A percentile compares a stretch with the other conserved stretches of the same genome.
Conservation (phyloP, 176 grass and related monocot genomes). For the Coix lacrymajobi region DNA sequence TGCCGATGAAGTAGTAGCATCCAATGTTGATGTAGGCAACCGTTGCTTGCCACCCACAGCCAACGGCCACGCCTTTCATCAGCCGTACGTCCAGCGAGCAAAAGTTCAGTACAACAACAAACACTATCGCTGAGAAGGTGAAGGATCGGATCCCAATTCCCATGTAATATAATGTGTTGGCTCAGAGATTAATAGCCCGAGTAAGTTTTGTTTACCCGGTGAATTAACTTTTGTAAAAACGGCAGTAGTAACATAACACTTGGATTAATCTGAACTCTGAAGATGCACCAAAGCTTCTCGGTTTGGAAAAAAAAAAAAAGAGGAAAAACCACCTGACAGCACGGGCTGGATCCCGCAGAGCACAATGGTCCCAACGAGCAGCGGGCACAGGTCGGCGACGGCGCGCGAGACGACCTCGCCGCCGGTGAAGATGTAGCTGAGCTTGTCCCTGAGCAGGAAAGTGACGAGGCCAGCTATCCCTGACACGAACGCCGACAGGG, state of each 20-base stretch:
- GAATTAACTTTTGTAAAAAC: background rate
- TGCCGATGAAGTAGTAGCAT: constrained; percentile 81
- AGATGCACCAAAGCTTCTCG: background rate
- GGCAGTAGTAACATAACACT: too few relatives aligned
- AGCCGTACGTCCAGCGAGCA: background rate
- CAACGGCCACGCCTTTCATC: constrained; percentile 80
- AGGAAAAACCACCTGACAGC: constrained; percentile 56
- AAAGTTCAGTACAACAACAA: background rate
- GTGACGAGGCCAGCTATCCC: constrained; percentile 27
- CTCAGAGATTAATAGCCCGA: background rate
- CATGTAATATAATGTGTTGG: background rate
- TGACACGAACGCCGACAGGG: constrained; percentile 51
- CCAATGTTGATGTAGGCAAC: constrained; percentile 87
- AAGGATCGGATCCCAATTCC: too few relatives aligned
- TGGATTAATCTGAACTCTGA: background rate
- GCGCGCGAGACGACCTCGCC: constrained; percentile 56
- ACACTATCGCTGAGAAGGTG: background rate
- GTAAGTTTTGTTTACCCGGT: background rate
- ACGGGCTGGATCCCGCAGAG: constrained; percentile 81
- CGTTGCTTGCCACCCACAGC: constrained; percentile 83
- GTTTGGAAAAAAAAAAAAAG: background rate
- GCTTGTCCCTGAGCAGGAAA: constrained; percentile 56
- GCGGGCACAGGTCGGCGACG: constrained; percentile 69
- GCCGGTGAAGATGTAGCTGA: constrained; percentile 81
- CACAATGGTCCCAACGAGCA: constrained; percentile 64